Conservation (phyloP, 371 early-diverging fungal species). For the Mortierella sp. region DNA sequence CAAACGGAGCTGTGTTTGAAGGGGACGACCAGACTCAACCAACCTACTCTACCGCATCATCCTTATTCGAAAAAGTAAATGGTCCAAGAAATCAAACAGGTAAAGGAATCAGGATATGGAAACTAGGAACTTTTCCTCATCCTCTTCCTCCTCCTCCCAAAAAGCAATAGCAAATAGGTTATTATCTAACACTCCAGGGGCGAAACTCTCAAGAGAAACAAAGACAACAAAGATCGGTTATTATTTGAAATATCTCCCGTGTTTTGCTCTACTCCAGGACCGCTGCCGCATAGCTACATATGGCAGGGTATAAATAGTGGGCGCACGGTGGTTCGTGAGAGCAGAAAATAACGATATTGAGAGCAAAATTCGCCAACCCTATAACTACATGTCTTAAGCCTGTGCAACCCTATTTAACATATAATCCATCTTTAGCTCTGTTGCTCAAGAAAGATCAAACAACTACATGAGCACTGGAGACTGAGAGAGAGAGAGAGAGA, state of each 20-base stretch:
- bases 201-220: no score
- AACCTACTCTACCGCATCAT: no score
- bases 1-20: conserved; percentile 14
- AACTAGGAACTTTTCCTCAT: background rate
- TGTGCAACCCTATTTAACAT: background rate
- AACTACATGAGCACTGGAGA: no score
- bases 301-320: background rate
- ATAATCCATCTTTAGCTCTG: background rate
- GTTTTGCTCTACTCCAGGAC: background rate
- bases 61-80: no score
- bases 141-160: no score
- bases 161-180: no score
- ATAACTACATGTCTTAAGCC: background rate
- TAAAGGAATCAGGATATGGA: background rate
- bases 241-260: background rate
- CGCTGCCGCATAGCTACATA: background rate
- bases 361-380: background rate
- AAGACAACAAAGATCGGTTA: no score
- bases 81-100: background rate
- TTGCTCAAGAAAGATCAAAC: background rate
- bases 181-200: no score
- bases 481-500: no score
- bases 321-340: conserved; percentile 3
- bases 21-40: background rate
- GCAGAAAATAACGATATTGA: background rate